Evolutionary conservation across 352 stramenopile genomes (phyloP), one percentile per base, ranked within the genome.

Genomic region (Phytophthora tentaculata): DNA sequence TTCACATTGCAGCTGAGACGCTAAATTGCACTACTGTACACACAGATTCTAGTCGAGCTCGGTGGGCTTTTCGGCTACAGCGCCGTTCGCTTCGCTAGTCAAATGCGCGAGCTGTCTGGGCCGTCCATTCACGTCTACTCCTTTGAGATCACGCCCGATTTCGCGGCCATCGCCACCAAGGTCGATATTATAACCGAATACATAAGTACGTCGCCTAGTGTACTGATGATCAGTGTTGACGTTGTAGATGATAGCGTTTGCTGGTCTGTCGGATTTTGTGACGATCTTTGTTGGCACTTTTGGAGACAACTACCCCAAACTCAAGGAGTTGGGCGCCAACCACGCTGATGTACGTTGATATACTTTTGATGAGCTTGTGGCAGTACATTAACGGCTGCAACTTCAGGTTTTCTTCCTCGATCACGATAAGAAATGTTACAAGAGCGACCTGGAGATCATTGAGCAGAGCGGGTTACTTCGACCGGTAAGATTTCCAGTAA

Each of bases 401-500:
- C n/a, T n/a, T n/a, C n/a, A 81, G 74, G 61, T 72, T 37, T 71
- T 78, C 63, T 82, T 80, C 58, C 69, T 82, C n/a, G 74, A 82
- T 16, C 74, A 82, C 48, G 64, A 73, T 37, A 77, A 73, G 29
- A 64, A 64, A 16, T 41, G 48, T 16, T 82, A 82, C 65, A 74
- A 76, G 43, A 70, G 39, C 2, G 74, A 82, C 48, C 47, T 76
- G 8, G 48, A 73, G 24, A 63, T 72, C 45, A 73, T 80, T n/a
- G 71, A 80, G 53, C 39, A 61, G n/a, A 76, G 64, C 12, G 69
- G 72, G 0, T 52, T 74, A 23, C 59, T 79, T 32, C 61, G 54
- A 65, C 24, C 64, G 65, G 73, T 80, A 56, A 22, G 55, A 4
- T n/a, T n/a, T n/a, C n/a, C n/a, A n/a, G n/a, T n/a, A n/a, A n/a